Conservation (phyloP, 169 alveolate genomes). For the Theileria annulata region DNA sequence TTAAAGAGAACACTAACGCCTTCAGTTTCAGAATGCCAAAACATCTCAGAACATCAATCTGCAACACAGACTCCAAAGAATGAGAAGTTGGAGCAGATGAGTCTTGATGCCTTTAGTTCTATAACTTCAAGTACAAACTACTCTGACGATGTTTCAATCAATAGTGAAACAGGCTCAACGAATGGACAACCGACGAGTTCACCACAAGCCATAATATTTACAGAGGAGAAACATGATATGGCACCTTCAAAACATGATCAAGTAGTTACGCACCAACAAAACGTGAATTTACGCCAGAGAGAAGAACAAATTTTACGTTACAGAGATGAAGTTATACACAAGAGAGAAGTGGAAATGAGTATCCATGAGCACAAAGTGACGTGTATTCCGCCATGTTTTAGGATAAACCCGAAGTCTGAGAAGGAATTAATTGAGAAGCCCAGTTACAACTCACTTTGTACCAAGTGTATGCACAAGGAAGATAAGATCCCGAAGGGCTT, state of each 20-base stretch:
- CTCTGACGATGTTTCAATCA: neutral
- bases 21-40: neutral
- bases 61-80: neutral
- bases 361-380: neutral
- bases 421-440: conserved; percentile 31
- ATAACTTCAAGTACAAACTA: neutral
- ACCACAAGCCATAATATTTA: neutral
- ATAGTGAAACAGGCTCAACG: neutral
- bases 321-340: conserved; percentile 1
- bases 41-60: neutral
- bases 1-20: neutral
- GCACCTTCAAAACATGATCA: neutral
- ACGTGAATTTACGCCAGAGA: neutral
- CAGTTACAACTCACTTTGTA: conserved; percentile 61
- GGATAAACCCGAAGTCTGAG: neutral
- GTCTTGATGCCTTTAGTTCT: neutral
- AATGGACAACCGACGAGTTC: neutral
- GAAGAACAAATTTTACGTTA: neutral
- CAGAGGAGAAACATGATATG: neutral
- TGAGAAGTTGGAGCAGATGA: conserved; percentile 3
- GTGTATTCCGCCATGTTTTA: conserved; percentile 13
- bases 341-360: neutral
- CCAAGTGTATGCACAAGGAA: conserved; percentile 69
- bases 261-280: too few species aligned
- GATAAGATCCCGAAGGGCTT: conserved; percentile 53